Evolutionary conservation across 2,329 filamentous ascomycete genomes (phyloP), one percentile per base, ranked within the genome.

Genomic region (Paracamarosporium sp.): DNA sequence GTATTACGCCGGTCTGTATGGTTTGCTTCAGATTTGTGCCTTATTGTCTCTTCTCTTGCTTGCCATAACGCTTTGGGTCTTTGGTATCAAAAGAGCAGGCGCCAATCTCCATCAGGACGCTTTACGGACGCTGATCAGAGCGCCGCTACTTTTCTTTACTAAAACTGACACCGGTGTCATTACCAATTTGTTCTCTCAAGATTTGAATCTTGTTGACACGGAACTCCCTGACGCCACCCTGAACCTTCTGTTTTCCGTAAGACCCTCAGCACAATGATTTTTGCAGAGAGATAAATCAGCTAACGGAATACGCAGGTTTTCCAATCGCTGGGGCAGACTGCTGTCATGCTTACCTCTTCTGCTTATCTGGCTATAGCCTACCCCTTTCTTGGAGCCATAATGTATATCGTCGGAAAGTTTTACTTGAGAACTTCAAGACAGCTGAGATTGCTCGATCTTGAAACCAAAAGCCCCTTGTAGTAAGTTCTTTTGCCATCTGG

Each of bases 361-460:
- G 28, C 44, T 11, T 79, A 74, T 33, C 66, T 74, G 3, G 76
- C 72, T 1, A 64, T 72, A 4, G 53, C 64, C 1, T 66, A 76
- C 36, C 78, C 79, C 1, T 57, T 76, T 28, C 58, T 78, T 7
- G 44, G 71, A 22, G 57, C 63, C 2, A 55, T 71, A 0, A 56
- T 81, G 28, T 80, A 75, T 55, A 43, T 70, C 36, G 67, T 82
- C 5, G 76, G 79, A 52, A 69, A 60, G 27, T 72, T 76, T 61
- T 82, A 82, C 56, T 71, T 82, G 5, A 73, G 75, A 4, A 80
- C 79, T 11, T 78, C 78, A 7, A 69, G 80, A 1, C 79, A 81
- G 58, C 50, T 82, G 3, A 75, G 84, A 47, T 71, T 83, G 12
- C 67, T 85, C 3, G 83, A 85, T 60, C 76, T 85, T 0, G 83